Base-by-base conservation (phyloP, 306 rosid species). In the Dryas drummondii region DNA sequence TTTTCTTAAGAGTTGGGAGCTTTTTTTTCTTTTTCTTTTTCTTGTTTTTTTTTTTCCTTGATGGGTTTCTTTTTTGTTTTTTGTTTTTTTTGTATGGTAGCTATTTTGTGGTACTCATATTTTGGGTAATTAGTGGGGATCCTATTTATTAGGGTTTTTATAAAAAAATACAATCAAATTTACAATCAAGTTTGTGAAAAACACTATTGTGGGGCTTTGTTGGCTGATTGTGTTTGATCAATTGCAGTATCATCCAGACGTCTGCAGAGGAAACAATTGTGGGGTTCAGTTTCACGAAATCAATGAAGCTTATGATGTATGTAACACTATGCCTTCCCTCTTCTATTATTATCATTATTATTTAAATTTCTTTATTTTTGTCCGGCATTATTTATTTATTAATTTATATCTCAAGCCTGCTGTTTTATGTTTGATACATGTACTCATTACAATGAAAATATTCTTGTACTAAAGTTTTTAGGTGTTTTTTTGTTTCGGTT, bases 161-260 rank as follows among this genome's bases (percentile, higher is more conserved):
- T 32, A 32, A 32, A 32, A 1, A 27, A 32, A 32, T 1, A 22
- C 22, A 22, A 32, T 32, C 37, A 32, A 22, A 57, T 57, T 57
- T 57, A 57, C 41, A 19, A 60, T 14, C 2, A 10, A 14, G 14
- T 16, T 37, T 13, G 67, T 41, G 16, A 11, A 11, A 27, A 6
- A 7, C 15, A 32, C 55, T 73, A 4, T 5, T 59, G 1, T 66
- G 59, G 60, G 53, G 14, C 22, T 45, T 22, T 68, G 47, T 53
- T 45, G 37, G 22, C 14, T 71, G 52, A 55, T 55, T 64, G 15
- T 3, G 22, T 16, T 9, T 63, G 14, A 70, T 72, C 2, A 27
- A 40, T 53, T 74, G 58, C 93, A 94, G 98, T 94, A 92, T 46
- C 99, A 94, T 82, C 98, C 98, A 5, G 99, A 94, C 7, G 98